Percentiles rank a stretch among this genome's conserved stretches.
Conservation (phyloP, 148 eudicot genomes). For the Fagopyrum homotropicum region DNA sequence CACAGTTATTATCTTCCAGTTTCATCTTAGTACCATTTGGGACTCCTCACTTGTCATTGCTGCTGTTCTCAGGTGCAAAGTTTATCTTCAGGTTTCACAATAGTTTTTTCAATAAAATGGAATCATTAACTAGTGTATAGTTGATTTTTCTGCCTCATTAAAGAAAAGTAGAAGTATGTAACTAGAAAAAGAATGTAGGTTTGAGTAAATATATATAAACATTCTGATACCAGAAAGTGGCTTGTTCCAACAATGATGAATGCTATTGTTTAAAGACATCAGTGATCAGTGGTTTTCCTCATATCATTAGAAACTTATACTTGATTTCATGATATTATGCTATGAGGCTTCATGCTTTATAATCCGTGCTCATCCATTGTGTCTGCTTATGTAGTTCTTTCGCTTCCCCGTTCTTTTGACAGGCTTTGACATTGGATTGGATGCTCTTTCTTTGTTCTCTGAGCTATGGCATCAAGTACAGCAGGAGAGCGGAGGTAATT, state of each 20-base stretch:
- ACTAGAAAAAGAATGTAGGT: too few relatives aligned
- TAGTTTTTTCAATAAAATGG: background rate
- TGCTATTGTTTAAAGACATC: background rate
- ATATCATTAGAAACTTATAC: too few relatives aligned
- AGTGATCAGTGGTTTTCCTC: too few relatives aligned
- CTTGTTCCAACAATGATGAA: background rate
- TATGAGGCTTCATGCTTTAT: background rate
- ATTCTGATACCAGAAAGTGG: too few relatives aligned
- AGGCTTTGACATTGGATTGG: slow-evolving; percentile 36
- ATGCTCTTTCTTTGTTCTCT: slow-evolving; percentile 43
- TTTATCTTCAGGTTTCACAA: too few relatives aligned
- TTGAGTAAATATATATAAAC: too few relatives aligned
- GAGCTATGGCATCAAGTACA: slow-evolving; percentile 70
- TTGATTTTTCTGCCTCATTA: background rate
- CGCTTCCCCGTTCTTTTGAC: slow-evolving; percentile 15
- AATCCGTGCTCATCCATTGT: background rate
- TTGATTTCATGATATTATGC: background rate
- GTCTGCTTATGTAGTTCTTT: background rate
- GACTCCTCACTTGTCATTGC: too few relatives aligned
- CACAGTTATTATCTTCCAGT: background rate
- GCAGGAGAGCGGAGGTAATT: slow-evolving; percentile 76
- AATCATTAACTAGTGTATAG: background rate
- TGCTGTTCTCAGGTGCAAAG: too few relatives aligned
- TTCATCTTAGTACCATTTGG: background rate
- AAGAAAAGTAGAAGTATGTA: background rate